Percentiles rank a stretch among this genome's conserved stretches.
Evolutionary conservation across 2,329 filamentous ascomycete genomes (phyloP).

Genomic region (Cryphonectria nitschkei): DNA sequence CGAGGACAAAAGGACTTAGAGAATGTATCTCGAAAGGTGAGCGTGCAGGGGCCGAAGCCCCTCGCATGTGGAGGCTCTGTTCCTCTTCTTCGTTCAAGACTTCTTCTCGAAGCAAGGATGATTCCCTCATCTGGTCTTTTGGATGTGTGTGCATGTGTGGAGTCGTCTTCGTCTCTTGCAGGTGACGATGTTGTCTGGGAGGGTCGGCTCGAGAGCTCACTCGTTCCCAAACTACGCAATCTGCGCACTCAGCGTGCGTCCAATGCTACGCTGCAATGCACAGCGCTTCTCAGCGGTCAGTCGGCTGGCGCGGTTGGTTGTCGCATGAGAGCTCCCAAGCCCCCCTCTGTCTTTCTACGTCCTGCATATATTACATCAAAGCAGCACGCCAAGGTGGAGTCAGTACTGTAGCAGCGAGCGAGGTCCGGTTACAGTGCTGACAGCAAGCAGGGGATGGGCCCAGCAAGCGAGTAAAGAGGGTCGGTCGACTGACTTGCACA

Average conservation of each 20-base stretch:
- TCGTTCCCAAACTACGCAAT: conserved; percentile 21
- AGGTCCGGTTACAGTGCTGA: conserved; percentile 20
- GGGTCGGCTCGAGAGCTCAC: conserved; percentile 7
- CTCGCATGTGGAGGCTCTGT: neutral
- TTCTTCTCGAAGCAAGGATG: conserved; percentile 1
- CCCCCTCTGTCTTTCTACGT: neutral
- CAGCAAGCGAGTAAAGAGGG: neutral
- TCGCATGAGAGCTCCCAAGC: neutral
- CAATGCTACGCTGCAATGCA: conserved; percentile 28
- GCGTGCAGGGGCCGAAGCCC: neutral
- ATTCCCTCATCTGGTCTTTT: conserved; percentile 11
- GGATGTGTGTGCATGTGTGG: neutral
- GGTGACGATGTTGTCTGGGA: conserved; percentile 2
- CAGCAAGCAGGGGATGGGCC: neutral
- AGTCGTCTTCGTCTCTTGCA: conserved; percentile 11
- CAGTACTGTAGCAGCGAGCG: neutral
- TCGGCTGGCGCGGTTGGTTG: neutral
- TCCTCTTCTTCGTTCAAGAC: neutral
- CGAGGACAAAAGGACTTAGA: neutral
- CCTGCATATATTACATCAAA: neutral
- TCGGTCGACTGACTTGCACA: neutral
- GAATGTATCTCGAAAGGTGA: conserved; percentile 13
- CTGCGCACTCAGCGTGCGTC: conserved; percentile 23
- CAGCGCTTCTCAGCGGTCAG: conserved; percentile 16
- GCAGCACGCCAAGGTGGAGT: neutral